Conservation (phyloP, 2,329 filamentous ascomycete species). For the Pseudocercospora cruenta region DNA sequence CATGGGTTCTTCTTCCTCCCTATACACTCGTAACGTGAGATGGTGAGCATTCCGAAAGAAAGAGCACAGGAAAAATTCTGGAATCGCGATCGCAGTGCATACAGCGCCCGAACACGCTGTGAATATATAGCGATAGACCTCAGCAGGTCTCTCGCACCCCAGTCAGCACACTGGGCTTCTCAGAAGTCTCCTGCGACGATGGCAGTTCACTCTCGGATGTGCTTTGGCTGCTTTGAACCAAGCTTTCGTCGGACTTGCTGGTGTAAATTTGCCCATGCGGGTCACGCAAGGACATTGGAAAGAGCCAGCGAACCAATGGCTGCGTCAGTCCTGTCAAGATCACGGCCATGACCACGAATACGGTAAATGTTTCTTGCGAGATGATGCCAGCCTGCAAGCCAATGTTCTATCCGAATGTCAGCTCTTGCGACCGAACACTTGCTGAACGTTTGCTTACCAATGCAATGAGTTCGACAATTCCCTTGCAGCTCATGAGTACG, state of each 20-base stretch:
- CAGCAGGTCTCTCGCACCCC: not conserved
- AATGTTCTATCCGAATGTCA: not conserved
- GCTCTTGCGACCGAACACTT: not conserved
- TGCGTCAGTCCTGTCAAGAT: slow-evolving; percentile 3
- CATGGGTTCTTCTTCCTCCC: not conserved
- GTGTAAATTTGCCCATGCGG: not conserved
- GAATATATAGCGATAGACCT: not conserved
- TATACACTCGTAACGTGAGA: not conserved
- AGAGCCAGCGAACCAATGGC: slow-evolving; percentile 4
- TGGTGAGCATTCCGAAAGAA: not conserved
- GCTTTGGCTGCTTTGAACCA: not conserved
- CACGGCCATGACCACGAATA: slow-evolving; percentile 6
- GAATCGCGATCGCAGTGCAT: not conserved
- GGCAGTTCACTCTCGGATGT: not conserved
- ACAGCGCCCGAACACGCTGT: not conserved
- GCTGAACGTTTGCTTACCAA: slow-evolving; percentile 52
- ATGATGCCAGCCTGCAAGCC: slow-evolving; percentile 11
- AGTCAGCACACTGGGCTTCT: not conserved
- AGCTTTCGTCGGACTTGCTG: not conserved
- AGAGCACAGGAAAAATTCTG: not conserved
- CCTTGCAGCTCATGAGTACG: slow-evolving; percentile 91
- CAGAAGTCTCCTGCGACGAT: not conserved
- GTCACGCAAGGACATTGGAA: not conserved
- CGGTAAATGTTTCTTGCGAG: slow-evolving; percentile 6
- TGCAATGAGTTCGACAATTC: slow-evolving; percentile 87